Evolutionary conservation across 768 basidiomycete species (phyloP).

Genomic region (Lentinula edodes): DNA sequence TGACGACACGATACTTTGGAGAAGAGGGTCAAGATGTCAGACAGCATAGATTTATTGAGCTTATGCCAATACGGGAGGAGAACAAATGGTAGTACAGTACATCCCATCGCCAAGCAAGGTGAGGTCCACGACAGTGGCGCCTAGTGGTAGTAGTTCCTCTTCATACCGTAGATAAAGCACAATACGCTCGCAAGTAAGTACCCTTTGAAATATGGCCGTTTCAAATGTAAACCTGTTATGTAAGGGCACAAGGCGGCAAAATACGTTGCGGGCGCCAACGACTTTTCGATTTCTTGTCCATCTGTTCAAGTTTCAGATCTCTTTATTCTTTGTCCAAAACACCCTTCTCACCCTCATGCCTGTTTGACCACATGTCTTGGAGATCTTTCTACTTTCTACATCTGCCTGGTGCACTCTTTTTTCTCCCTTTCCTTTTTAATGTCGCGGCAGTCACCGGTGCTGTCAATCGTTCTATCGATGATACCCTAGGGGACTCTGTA

Average conservation of each 20-base stretch:
- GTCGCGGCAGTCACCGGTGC: background rate
- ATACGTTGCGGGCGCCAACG: too few species aligned
- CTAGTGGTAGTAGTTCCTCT: too few species aligned
- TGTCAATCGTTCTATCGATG: constrained; percentile 18
- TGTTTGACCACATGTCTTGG: background rate
- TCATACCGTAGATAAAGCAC: too few species aligned
- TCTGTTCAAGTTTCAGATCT: too few species aligned
- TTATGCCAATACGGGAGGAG: constrained; percentile 29
- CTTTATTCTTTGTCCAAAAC: background rate
- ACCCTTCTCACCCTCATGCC: background rate
- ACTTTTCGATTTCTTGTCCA: too few species aligned
- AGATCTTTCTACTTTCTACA: background rate
- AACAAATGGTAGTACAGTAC: background rate
- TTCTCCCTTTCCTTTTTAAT: background rate
- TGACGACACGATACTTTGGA: constrained; percentile 66
- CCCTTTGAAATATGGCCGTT: too few species aligned
- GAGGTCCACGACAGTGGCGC: too few species aligned
- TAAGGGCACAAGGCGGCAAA: too few species aligned
- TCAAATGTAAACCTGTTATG: too few species aligned
- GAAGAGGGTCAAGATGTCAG: constrained; percentile 49
- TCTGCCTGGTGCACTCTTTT: background rate
- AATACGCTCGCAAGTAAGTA: too few species aligned
- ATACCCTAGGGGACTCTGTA: constrained; percentile 16
- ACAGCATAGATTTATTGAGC: constrained; percentile 43
- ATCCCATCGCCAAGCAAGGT: too few species aligned